phyloP scores from a whole-genome alignment of 2,329 filamentous ascomycete species.

The Dothistroma pini region DNA sequence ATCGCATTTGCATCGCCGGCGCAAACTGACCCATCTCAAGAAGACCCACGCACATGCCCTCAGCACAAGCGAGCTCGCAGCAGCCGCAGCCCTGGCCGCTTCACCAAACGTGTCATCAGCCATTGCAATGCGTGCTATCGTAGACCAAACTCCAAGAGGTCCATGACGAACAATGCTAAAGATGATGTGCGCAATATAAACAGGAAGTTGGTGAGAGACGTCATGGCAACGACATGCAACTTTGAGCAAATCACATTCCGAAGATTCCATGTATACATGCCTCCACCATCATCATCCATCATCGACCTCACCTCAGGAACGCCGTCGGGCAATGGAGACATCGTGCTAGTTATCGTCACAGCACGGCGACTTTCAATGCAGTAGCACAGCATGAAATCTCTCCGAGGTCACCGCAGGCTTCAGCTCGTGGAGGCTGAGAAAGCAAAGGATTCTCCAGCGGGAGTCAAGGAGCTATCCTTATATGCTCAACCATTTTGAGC shows the following conservation, averaged over 20 bases:
- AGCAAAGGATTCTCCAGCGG: background rate
- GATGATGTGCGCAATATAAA: background rate
- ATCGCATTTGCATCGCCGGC: constrained; percentile 13
- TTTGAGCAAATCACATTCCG: background rate
- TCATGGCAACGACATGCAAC: background rate
- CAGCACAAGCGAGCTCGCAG: constrained; percentile 27
- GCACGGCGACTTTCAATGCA: background rate
- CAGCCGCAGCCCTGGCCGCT: constrained; percentile 20
- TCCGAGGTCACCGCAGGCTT: background rate
- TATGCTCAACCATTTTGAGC: background rate
- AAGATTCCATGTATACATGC: background rate
- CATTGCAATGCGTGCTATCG: background rate
- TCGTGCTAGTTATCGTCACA: background rate
- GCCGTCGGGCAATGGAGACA: background rate
- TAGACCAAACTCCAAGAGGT: background rate
- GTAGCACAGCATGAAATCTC: background rate
- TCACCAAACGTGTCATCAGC: constrained; percentile 2
- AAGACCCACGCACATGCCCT: constrained; percentile 34
- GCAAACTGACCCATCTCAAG: constrained; percentile 36
- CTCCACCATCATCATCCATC: background rate
- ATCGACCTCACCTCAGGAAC: background rate
- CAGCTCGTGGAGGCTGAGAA: background rate
- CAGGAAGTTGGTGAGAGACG: background rate
- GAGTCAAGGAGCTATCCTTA: background rate
- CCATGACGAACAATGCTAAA: background rate